phyloP scores from a whole-genome alignment of 2,329 filamentous ascomycete species.

The Talaromyces sp. region DNA sequence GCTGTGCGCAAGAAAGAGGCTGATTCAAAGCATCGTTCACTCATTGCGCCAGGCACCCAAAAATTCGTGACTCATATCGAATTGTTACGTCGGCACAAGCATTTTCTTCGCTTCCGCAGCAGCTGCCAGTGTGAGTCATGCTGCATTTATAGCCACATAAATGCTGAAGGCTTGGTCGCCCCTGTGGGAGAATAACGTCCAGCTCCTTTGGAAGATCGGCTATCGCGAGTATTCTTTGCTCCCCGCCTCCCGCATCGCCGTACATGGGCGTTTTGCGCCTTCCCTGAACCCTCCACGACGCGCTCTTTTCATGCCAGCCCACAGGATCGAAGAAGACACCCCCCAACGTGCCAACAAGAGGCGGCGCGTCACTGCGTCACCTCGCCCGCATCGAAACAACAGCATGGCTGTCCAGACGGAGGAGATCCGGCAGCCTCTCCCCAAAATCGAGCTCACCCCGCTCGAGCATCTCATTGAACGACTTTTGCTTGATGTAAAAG shows the following conservation, averaged over 20 bases:
- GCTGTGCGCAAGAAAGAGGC: background rate
- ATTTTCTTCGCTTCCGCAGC: background rate
- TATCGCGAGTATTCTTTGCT: background rate
- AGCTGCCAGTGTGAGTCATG: background rate
- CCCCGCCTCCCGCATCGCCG: background rate
- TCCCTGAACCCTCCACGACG: background rate
- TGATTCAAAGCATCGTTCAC: background rate
- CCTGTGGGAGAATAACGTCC: conserved; percentile 3
- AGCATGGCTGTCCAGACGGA: conserved; percentile 4
- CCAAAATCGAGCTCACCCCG: conserved; percentile 56
- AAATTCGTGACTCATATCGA: background rate
- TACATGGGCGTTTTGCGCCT: conserved; percentile 5
- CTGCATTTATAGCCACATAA: background rate
- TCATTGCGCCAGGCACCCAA: background rate
- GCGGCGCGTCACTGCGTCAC: conserved; percentile 23
- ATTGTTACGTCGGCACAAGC: background rate
- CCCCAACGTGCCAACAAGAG: conserved; percentile 26
- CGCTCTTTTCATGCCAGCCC: conserved; percentile 23
- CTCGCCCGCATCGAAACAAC: conserved; percentile 10
- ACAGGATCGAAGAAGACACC: conserved; percentile 14
- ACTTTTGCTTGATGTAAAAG: conserved; percentile 78
- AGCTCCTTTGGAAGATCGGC: background rate
- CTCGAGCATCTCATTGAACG: conserved; percentile 66
- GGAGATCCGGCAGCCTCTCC: conserved; percentile 14
- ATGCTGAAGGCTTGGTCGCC: conserved; percentile 7